Conservation (phyloP, 306 rosid species). For the Fagus crenata region DNA sequence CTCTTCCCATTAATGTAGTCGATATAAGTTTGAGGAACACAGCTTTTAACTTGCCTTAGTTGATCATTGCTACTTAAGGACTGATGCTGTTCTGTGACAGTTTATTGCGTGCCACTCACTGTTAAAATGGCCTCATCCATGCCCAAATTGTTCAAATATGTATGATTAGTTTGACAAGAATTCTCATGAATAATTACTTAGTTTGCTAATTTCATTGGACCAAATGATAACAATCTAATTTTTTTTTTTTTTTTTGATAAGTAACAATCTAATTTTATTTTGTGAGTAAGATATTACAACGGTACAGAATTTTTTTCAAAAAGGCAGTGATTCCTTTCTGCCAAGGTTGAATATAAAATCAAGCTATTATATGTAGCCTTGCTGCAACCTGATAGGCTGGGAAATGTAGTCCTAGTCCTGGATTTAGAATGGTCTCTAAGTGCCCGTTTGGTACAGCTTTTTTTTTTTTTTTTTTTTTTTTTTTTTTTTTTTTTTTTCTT, state of each 20-base stretch:
- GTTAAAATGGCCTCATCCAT: background rate
- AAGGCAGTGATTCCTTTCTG: constrained; percentile 1
- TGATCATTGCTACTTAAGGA: background rate
- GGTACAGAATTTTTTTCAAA: constrained; percentile 13
- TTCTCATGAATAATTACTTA: background rate
- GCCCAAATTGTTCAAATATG: background rate
- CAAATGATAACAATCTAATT: background rate
- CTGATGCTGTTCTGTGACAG: background rate
- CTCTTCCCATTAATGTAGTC: background rate
- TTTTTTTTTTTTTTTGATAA: too few species aligned
- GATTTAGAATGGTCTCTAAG: constrained; percentile 22
- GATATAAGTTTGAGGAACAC: background rate
- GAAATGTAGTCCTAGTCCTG: background rate
- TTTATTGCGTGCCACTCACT: background rate
- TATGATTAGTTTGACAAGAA: background rate
- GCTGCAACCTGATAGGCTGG: constrained; percentile 19
- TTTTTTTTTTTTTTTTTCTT: too few species aligned
- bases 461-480: too few species aligned
- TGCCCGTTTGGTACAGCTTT: background rate
- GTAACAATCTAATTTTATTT: too few species aligned
- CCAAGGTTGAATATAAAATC: background rate
- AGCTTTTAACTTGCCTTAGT: background rate
- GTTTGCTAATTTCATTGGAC: background rate
- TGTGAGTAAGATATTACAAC: background rate
- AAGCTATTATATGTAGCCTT: background rate